Evolutionary conservation across 1,139 yeast species (phyloP), one percentile per base, ranked within the genome.

Genomic region (Yamadazyma friedrichii): DNA sequence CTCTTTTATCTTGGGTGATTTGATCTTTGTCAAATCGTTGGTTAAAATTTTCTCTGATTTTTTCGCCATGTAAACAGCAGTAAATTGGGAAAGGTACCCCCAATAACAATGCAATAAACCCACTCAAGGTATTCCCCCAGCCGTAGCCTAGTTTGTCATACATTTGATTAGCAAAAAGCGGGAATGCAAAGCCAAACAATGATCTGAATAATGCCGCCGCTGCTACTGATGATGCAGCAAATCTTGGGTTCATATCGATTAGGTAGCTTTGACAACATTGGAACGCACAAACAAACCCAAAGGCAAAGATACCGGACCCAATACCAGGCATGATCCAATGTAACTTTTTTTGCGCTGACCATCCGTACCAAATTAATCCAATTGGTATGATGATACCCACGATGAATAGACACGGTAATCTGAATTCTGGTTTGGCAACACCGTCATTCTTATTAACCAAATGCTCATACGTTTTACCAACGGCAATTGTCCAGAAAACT

Each of bases 251-350:
- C 74, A 69, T 70, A 44, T 71, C 76, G 40, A 71, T 70, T 51
- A 71, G 61, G 46, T 70, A 70, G 40, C 66, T 67, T 47, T 70
- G 77, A 28, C 64, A 60, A 3, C 73, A 55, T 49, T 69, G 75
- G 54, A 71, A 70, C 5, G 70, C 75, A 48, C 75, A 68, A 12
- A 69, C 69, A 33, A 71, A 58, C 1, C 73, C 72, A 54, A 69
- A 67, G 2, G 73, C 74, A 61, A 69, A 71, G 9, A 71, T 61
- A 1, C 61, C 74, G 10, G 70, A 60, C 6, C 76, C 76, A 38
- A 70, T 59, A 3, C 71, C 67, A 1, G 76, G 76, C 73, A 69
- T 67, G 26, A 71, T 67, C 76, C 76, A 71, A 47, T 67, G 76
- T 30, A 69, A 52, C 42, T 64, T 55, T 44, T 58, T 54, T 49